Evolutionary conservation across 1,284 basidiomycete genomes (phyloP).

Genomic region (Tilletia horrida): DNA sequence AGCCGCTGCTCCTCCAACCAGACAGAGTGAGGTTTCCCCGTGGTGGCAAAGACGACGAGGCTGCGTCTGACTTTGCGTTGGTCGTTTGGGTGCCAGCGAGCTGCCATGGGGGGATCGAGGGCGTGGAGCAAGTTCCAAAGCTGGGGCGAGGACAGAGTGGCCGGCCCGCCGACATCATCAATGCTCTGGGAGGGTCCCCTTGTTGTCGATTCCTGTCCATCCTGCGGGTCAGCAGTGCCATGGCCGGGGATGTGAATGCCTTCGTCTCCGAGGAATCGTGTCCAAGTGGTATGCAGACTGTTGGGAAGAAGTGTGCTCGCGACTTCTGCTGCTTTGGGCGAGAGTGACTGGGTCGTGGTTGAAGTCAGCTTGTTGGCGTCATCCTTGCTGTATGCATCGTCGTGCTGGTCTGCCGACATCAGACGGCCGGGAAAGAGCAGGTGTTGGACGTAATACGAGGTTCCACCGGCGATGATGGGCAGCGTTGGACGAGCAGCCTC

Average conservation of each 20-base stretch:
- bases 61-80: slow-evolving; percentile 81
- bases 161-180: too few relatives aligned
- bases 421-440: slow-evolving; percentile 60
- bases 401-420: slow-evolving; percentile 25
- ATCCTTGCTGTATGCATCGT: neutral
- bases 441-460: slow-evolving; percentile 96
- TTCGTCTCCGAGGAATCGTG: too few relatives aligned
- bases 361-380: neutral
- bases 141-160: too few relatives aligned
- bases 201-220: too few relatives aligned
- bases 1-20: slow-evolving; percentile 64
- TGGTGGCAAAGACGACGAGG: slow-evolving; percentile 74
- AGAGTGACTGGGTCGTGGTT: neutral
- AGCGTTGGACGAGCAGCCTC: slow-evolving; percentile 63
- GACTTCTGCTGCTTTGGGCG: neutral
- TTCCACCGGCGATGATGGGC: slow-evolving; percentile 90
- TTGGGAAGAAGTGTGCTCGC: too few relatives aligned
- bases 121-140: slow-evolving; percentile 65
- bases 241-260: too few relatives aligned
- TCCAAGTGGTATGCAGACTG: too few relatives aligned
- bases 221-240: too few relatives aligned
- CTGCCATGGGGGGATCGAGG: slow-evolving; percentile 73
- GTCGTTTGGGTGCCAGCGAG: slow-evolving; percentile 92
- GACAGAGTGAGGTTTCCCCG: slow-evolving; percentile 67
- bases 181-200: too few relatives aligned